Base-by-base conservation (phyloP, 345 rosid species). In the Populus deltoides region DNA sequence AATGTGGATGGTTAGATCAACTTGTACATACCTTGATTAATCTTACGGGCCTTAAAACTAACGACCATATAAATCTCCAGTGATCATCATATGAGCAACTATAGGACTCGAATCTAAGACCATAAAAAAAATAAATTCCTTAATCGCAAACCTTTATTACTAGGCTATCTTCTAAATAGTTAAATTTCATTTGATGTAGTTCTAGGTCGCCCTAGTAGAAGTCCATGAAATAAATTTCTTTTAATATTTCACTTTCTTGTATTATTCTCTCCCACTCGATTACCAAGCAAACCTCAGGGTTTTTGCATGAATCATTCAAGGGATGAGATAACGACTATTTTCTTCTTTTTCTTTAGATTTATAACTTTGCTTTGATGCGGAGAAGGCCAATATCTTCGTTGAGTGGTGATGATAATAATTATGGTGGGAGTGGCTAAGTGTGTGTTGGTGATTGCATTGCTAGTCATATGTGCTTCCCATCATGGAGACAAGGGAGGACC, bases 401-500 rank as follows among this genome's bases (percentile, higher is more conserved):
- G 41, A 53, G 82, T 12, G 49, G 20, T 3, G 33, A 31, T 72
- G 79, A 72, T 83, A n/a, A n/a, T n/a, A 57, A 83, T 80, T 49
- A 83, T 75, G 85, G 74, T 68, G 49, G 57, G 80, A 75, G 27
- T 18, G 70, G 62, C 8, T 69, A 77, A 66, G 83, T 84, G 86
- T 79, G 75, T 72, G 83, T 85, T 79, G 75, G 84, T 74, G 88
- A 90, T 87, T 85, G 90, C 63, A 78, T 79, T 71, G 74, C 78
- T 68, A 47, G 88, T 84, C 87, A 81, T 81, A 27, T 41, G 73
- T 88, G 91, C 79, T 84, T 79, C 90, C 85, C 83, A 81, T 77
- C 61, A 73, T 38, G 85, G 85, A 75, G 91, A 88, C 90, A 84
- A 75, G 7, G 70, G 79, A 65, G 85, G 83, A 29, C 86, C 83